Conservation (phyloP, 345 rosid species). For the Lepidium africanum region DNA sequence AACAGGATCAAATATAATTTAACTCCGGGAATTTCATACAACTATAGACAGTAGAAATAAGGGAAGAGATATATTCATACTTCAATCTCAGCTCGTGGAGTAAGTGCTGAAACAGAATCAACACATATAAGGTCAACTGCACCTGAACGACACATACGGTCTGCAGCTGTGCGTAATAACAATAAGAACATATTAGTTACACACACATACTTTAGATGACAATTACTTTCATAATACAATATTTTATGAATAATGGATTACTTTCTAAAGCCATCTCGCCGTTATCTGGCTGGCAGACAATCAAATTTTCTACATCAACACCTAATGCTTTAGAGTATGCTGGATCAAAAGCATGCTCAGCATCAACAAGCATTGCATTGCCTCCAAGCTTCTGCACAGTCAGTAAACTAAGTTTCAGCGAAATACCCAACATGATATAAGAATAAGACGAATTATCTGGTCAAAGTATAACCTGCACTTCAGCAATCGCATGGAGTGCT, state of each 20-base stretch:
- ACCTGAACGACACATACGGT: conserved; percentile 98
- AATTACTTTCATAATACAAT: neutral
- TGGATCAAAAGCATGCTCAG: conserved; percentile 99
- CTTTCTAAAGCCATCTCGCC: conserved; percentile 98
- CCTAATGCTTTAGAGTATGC: conserved; percentile 90
- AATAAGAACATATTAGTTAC: conserved; percentile 17
- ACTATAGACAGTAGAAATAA: neutral
- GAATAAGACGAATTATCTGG: conserved; percentile 3
- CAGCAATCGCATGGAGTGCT: conserved; percentile 98
- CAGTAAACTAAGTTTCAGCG: conserved; percentile 7
- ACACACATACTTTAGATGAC: neutral
- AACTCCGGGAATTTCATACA: neutral
- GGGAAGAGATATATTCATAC: conserved; percentile 28
- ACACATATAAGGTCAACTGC: conserved; percentile 90
- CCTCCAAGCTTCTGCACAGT: conserved; percentile 81
- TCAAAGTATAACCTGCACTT: conserved; percentile 62
- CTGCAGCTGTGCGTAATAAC: conserved; percentile 57
- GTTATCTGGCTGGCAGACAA: conserved; percentile 90
- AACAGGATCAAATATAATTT: neutral
- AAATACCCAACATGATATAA: neutral
- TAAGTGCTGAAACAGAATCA: conserved; percentile 96
- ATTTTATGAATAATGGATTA: conserved; percentile 25
- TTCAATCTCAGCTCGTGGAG: conserved; percentile 98
- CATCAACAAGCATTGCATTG: conserved; percentile 98
- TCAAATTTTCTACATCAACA: conserved; percentile 84